Evolutionary conservation across 768 basidiomycete genomes (phyloP).

Genomic region (Tulasnella sp.): DNA sequence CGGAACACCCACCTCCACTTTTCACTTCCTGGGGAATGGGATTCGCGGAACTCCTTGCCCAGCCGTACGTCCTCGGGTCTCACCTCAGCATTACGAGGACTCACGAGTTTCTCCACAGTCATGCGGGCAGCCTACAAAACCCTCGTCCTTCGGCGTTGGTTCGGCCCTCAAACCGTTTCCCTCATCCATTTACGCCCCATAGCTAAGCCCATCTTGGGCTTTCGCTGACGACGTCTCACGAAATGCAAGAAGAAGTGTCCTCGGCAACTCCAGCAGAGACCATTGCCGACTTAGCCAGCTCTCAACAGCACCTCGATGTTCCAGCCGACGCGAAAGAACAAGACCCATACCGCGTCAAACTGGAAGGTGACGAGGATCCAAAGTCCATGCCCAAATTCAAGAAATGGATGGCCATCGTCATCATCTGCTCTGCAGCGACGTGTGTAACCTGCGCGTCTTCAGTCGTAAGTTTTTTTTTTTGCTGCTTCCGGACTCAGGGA

Average conservation of each 20-base stretch:
- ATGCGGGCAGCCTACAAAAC: neutral
- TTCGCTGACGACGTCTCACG: neutral
- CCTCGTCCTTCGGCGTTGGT: neutral
- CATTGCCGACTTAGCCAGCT: neutral
- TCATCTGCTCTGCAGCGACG: constrained; percentile 31
- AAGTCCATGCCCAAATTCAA: constrained; percentile 22
- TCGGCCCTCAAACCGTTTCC: neutral
- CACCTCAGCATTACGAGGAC: neutral
- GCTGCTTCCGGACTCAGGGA: too few species aligned
- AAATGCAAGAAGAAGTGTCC: neutral
- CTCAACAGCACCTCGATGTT: neutral
- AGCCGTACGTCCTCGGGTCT: constrained; percentile 7
- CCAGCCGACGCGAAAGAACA: neutral
- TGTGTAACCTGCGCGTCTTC: constrained; percentile 39
- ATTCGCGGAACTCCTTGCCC: neutral
- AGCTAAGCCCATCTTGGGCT: neutral
- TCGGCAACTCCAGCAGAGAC: neutral
- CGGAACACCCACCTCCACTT: neutral
- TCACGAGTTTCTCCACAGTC: neutral
- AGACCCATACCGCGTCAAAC: constrained; percentile 10
- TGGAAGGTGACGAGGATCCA: constrained; percentile 26
- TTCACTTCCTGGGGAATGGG: neutral
- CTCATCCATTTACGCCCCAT: neutral
- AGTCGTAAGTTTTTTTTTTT: constrained; percentile 33
- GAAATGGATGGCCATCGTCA: constrained; percentile 34